Evolutionary conservation across 2,329 filamentous ascomycete genomes (phyloP).

Genomic region (Alternaria dauci): DNA sequence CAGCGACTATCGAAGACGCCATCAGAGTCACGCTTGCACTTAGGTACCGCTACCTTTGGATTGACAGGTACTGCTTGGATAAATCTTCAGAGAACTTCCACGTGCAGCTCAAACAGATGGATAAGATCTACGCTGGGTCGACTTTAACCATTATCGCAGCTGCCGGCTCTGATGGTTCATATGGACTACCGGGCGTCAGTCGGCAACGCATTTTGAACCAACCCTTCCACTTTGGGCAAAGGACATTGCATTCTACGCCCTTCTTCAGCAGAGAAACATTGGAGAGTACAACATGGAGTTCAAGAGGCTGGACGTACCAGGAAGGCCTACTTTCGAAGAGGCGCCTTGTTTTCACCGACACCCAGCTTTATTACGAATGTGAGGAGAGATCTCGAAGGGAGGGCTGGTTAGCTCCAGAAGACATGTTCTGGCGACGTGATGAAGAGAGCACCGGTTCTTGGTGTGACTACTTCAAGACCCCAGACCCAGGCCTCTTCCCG

Average conservation of each 20-base stretch:
- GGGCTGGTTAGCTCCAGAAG: neutral
- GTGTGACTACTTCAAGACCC: neutral
- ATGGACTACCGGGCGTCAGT: neutral
- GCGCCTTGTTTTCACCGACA: neutral
- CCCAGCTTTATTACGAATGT: neutral
- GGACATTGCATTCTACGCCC: neutral
- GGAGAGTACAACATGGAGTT: neutral
- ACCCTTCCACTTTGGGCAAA: neutral
- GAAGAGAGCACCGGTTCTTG: neutral
- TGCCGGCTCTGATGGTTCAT: neutral
- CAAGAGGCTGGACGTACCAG: constrained; percentile 1
- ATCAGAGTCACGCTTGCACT: neutral
- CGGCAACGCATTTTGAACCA: neutral
- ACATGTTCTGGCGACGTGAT: neutral
- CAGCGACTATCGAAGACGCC: neutral
- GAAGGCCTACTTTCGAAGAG: neutral
- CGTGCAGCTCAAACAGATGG: neutral
- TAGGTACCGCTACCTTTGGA: neutral
- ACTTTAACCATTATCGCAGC: neutral
- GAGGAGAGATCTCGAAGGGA: neutral
- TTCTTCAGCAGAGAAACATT: neutral
- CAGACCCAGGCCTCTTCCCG: neutral
- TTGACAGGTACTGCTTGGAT: neutral
- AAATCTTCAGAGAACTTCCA: neutral
- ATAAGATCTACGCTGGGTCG: neutral